A percentile compares a stretch with the other conserved stretches of the same genome.
Conservation (phyloP, 306 rosid species). For the Castanopsis chinensis region DNA sequence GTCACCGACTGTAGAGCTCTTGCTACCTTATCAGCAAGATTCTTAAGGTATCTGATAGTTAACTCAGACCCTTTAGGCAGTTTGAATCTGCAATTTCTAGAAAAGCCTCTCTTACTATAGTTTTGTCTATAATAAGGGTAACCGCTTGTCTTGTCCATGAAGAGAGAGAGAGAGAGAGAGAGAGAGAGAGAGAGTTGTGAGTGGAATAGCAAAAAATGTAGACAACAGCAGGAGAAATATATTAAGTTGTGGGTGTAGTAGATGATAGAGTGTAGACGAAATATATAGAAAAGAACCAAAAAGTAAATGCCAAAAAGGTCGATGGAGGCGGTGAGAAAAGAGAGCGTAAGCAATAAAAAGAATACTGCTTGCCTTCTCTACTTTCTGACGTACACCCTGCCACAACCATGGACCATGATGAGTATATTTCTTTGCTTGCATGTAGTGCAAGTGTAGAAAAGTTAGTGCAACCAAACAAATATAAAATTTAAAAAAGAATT, state of each 20-base stretch:
- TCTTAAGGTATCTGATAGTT: slow-evolving; percentile 52
- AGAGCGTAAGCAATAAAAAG: slow-evolving; percentile 26
- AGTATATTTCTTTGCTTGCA: slow-evolving; percentile 13
- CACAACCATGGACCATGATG: slow-evolving; percentile 5
- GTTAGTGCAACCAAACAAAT: slow-evolving; percentile 23
- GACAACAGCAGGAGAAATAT: slow-evolving; percentile 12
- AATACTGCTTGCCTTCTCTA: slow-evolving; percentile 12
- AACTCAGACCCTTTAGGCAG: slow-evolving; percentile 30
- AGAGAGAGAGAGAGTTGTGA: slow-evolving; percentile 8
- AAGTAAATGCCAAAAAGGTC: slow-evolving; percentile 22
- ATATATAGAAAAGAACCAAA: slow-evolving; percentile 1
- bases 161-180: slow-evolving; percentile 12
- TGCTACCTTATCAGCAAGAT: slow-evolving; percentile 47
- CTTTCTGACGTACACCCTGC: slow-evolving; percentile 18
- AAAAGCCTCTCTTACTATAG: slow-evolving; percentile 14
- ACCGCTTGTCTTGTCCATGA: slow-evolving; percentile 14
- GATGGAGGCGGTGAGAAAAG: slow-evolving; percentile 52
- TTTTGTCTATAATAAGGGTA: slow-evolving; percentile 28
- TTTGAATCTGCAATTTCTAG: slow-evolving; percentile 27
- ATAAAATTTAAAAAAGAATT: not conserved
- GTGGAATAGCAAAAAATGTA: slow-evolving; percentile 16
- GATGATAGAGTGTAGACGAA: slow-evolving; percentile 19
- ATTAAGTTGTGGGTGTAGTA: not conserved
- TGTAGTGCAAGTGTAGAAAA: slow-evolving; percentile 22
- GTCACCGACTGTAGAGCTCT: slow-evolving; percentile 44